These are phyloP conservation scores for Monosporascus sp. DNA, from an alignment of 2,329 filamentous ascomycete species.

Conservation along the genomic window DNA sequence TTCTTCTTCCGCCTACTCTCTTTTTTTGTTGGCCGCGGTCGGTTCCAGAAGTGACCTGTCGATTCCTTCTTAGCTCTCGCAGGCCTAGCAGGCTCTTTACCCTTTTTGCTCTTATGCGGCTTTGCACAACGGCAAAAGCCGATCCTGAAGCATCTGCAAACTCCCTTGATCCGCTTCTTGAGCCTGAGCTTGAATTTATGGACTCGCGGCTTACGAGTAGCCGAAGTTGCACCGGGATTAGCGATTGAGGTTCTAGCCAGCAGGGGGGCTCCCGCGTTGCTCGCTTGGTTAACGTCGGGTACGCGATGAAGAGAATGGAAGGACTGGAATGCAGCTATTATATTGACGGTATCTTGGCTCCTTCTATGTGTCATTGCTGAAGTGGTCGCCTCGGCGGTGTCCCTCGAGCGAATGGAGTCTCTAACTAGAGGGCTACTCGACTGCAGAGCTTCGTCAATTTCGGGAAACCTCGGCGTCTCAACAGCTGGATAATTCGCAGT, in stretches of 20 bases:
- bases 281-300: not conserved
- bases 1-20: too few relatives aligned
- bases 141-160: constrained; percentile 16
- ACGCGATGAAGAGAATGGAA: not conserved
- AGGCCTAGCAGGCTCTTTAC: constrained; percentile 2
- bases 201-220: constrained; percentile 9
- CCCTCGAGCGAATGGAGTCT: not conserved
- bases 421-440: not conserved
- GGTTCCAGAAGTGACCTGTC: too few relatives aligned
- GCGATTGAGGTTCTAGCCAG: not conserved
- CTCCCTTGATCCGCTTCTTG: constrained; percentile 17
- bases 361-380: not conserved
- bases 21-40: too few relatives aligned
- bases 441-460: not conserved
- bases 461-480: not conserved
- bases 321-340: not conserved
- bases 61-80: constrained; percentile 5
- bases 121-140: constrained; percentile 12
- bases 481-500: not conserved
- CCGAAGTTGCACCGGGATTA: constrained; percentile 7
- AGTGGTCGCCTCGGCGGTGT: too few relatives aligned
- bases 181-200: constrained; percentile 17
- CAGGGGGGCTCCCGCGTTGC: not conserved
- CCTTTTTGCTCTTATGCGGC: not conserved
- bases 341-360: not conserved